Base-by-base conservation (phyloP, 2,329 filamentous ascomycete genomes). In the Penicillium sp. region DNA sequence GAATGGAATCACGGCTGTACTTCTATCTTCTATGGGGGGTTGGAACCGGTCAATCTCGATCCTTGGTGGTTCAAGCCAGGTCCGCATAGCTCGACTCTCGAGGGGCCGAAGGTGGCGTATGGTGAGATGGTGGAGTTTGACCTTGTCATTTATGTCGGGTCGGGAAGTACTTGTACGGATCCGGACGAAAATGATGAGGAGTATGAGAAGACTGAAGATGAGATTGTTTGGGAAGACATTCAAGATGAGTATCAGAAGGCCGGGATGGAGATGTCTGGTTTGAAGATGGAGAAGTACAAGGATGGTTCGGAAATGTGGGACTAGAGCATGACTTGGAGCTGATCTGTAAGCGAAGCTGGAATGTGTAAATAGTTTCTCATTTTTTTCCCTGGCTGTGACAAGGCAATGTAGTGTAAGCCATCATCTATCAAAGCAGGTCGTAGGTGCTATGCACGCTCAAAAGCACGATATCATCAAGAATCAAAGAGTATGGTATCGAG, bases 381-480 rank as follows among this genome's bases (percentile, higher is more conserved):
- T 52, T 53, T 52, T 54, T 54, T 45, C 7, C 42, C 38, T 54
- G 51, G 45, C 38, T 54, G 51, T 50, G 38, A 13, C 12, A 13
- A 21, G 12, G 21, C 38, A 26, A 12, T 45, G 21, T 13, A 52
- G 21, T n/a, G 50, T n/a, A 47, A 43, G 39, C 42, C 16, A 47
- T 46, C 21, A 41, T 38, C 34, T 38, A 26, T 42, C 26, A 33
- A 43, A 29, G 24, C 29, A 15, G 33, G 21, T 43, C 8, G 24
- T 49, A 46, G 44, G 39, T 44, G 52, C 44, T 41, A 56, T 53
- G 51, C 51, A 52, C 47, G 53, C 55, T 58, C 23, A 49, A 49
- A 57, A 57, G 38, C 41, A 61, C 52, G 54, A 60, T 56, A 54
- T 56, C 53, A 52, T 47, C 51, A 60, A 51, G 52, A 51, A 48